Evolutionary conservation across 495 filamentous ascomycete genomes (phyloP).

Genomic region (Schizothecium vesticola): DNA sequence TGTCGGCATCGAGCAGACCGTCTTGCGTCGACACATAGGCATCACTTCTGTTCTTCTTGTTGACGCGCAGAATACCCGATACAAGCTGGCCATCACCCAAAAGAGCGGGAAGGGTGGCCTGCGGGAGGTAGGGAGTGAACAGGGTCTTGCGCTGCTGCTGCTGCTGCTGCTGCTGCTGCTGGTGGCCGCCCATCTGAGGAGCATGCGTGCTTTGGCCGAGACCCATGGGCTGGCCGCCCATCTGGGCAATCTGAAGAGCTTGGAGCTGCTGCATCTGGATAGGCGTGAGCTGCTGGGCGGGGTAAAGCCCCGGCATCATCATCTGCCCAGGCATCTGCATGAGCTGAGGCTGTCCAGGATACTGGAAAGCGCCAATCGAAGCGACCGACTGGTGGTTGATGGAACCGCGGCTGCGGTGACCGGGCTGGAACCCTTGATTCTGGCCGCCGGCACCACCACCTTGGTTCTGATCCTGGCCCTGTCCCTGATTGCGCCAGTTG

Average conservation of each 20-base stretch:
- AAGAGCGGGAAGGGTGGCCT: constrained; percentile 87
- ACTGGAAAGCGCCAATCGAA: constrained; percentile 83
- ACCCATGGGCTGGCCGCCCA: constrained; percentile 69
- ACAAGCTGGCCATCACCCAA: constrained; percentile 90
- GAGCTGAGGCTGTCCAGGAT: constrained; percentile 84
- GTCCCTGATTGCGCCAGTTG: constrained; percentile 92
- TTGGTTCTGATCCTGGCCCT: constrained; percentile 52
- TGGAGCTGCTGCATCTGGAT: constrained; percentile 89
- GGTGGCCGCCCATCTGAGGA: constrained; percentile 57
- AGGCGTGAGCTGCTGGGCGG: constrained; percentile 79
- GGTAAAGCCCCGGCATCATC: constrained; percentile 70
- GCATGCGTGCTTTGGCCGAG: constrained; percentile 75
- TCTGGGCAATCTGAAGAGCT: constrained; percentile 78
- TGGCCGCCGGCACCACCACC: constrained; percentile 54
- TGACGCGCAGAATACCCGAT: constrained; percentile 92
- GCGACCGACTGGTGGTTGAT: constrained; percentile 78
- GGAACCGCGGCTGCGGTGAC: constrained; percentile 79
- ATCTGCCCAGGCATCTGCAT: constrained; percentile 81
- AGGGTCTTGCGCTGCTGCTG: constrained; percentile 96
- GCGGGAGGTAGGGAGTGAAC: constrained; percentile 95
- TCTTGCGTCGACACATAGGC: constrained; percentile 94
- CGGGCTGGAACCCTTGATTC: constrained; percentile 83
- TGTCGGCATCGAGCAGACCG: constrained; percentile 84
- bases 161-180: constrained; percentile 74
- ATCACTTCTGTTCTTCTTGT: constrained; percentile 99